Evolutionary conservation across 352 stramenopile genomes (phyloP).

Genomic region (Globisporangium nodosum): DNA sequence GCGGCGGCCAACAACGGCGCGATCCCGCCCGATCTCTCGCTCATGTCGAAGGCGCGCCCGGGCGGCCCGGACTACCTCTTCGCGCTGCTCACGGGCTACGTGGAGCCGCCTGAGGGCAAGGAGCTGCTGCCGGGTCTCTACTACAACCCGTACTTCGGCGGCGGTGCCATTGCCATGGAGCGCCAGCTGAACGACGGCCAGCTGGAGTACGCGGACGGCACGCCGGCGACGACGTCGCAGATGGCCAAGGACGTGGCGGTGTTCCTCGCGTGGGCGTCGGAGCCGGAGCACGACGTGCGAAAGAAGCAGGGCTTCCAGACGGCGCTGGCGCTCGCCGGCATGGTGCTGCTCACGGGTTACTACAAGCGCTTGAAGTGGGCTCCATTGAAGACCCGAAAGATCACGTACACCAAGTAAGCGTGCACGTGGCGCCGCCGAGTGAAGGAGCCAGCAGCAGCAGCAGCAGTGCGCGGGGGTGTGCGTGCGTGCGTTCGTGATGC

Average conservation of each 20-base stretch:
- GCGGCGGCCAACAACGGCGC: slow-evolving; percentile 96
- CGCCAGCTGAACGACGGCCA: slow-evolving; percentile 96
- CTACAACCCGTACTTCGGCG: slow-evolving; percentile 99
- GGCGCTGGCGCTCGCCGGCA: slow-evolving; percentile 88
- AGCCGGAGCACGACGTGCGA: slow-evolving; percentile 97
- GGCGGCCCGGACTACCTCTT: slow-evolving; percentile 97
- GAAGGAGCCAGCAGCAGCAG: background rate
- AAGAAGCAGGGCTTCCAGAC: slow-evolving; percentile 98
- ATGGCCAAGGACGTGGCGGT: slow-evolving; percentile 97
- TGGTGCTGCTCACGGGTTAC: slow-evolving; percentile 93
- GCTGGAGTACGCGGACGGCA: slow-evolving; percentile 98
- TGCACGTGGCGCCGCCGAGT: background rate
- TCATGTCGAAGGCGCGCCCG: slow-evolving; percentile 97
- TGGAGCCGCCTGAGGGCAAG: slow-evolving; percentile 91
- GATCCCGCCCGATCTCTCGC: slow-evolving; percentile 95
- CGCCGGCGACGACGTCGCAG: slow-evolving; percentile 95
- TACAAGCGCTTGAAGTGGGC: slow-evolving; percentile 99
- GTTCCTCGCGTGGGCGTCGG: slow-evolving; percentile 96
- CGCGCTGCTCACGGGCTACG: slow-evolving; percentile 96
- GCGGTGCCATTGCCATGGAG: slow-evolving; percentile 98
- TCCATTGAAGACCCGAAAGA: slow-evolving; percentile 97
- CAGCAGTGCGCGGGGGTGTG: too few relatives aligned
- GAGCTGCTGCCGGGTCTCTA: slow-evolving; percentile 86
- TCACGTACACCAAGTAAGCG: slow-evolving; percentile 95
- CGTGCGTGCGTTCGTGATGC: background rate